These are phyloP conservation scores for Lolium perenne DNA, from an alignment of 176 grass and related monocot genomes.

Conservation along the genomic window DNA sequence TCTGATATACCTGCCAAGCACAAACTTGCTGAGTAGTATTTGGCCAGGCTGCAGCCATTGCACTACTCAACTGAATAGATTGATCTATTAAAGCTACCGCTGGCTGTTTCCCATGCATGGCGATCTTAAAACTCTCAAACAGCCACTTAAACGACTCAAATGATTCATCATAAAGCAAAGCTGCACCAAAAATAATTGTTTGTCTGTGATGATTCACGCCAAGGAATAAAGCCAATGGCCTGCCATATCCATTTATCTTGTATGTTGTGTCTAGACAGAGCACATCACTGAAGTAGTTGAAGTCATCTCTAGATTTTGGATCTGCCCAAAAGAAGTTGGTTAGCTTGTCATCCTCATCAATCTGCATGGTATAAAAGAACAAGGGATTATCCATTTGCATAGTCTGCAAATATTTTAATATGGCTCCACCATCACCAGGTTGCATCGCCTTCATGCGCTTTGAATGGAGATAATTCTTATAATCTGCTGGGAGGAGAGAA, in stretches of 20 bases:
- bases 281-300: conserved; percentile 82
- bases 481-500: conserved; percentile 85
- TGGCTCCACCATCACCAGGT: conserved; percentile 82
- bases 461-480: conserved; percentile 82
- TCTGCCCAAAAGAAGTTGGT: conserved; percentile 98
- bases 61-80: conserved; percentile 74
- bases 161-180: conserved; percentile 96
- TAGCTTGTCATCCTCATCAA: conserved; percentile 97
- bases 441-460: conserved; percentile 92
- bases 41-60: conserved; percentile 82
- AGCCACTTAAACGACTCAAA: conserved; percentile 97
- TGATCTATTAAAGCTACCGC: conserved; percentile 77
- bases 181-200: conserved; percentile 88
- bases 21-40: conserved; percentile 76
- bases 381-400: conserved; percentile 89
- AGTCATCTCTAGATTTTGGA: conserved; percentile 87
- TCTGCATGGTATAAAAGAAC: conserved; percentile 96
- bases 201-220: conserved; percentile 99
- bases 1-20: conserved; percentile 96
- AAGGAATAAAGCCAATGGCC: conserved; percentile 76
- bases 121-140: conserved; percentile 96
- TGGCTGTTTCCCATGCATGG: conserved; percentile 94
- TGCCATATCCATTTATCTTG: conserved; percentile 97
- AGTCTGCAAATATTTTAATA: conserved; percentile 96
- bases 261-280: conserved; percentile 87